These are phyloP conservation scores for Amniculicola lignicola DNA, from an alignment of 495 filamentous ascomycete genomes.

Conservation along the genomic window DNA sequence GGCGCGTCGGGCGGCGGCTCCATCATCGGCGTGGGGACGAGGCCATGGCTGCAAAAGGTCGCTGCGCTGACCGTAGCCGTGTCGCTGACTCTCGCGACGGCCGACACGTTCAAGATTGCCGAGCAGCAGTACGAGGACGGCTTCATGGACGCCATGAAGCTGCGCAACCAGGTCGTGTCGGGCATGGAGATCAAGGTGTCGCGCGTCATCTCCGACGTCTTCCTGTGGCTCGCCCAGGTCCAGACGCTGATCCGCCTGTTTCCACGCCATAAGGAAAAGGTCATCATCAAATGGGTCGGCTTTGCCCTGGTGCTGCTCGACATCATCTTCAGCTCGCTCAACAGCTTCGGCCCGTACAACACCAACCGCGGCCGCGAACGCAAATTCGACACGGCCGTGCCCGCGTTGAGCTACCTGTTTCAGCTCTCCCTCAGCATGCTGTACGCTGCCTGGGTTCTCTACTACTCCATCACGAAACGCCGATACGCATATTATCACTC, in stretches of 20 bases:
- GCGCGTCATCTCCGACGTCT: constrained; percentile 86
- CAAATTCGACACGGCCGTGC: constrained; percentile 81
- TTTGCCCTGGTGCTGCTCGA: constrained; percentile 90
- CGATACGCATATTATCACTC: constrained; percentile 90
- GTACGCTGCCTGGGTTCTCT: constrained; percentile 94
- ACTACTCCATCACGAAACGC: constrained; percentile 89
- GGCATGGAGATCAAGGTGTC: constrained; percentile 83
- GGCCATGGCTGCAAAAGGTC: constrained; percentile 94
- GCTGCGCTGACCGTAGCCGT: constrained; percentile 86
- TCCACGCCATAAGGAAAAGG: constrained; percentile 92
- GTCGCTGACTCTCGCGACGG: constrained; percentile 88
- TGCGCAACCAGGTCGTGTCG: constrained; percentile 72
- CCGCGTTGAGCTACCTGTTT: constrained; percentile 91
- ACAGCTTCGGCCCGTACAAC: constrained; percentile 67
- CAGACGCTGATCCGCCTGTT: constrained; percentile 95
- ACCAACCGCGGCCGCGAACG: constrained; percentile 59
- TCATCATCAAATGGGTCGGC: constrained; percentile 97
- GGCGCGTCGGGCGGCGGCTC: constrained; percentile 67
- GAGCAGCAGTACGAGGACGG: constrained; percentile 71
- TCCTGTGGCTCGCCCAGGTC: constrained; percentile 95
- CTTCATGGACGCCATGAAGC: constrained; percentile 64
- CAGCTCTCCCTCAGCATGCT: constrained; percentile 82
- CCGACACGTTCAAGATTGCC: constrained; percentile 81
- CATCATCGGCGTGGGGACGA: constrained; percentile 79
- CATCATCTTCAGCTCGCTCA: constrained; percentile 80